Base-by-base conservation (phyloP, 805 yeast genomes). In the Saturnispora galanensis region DNA sequence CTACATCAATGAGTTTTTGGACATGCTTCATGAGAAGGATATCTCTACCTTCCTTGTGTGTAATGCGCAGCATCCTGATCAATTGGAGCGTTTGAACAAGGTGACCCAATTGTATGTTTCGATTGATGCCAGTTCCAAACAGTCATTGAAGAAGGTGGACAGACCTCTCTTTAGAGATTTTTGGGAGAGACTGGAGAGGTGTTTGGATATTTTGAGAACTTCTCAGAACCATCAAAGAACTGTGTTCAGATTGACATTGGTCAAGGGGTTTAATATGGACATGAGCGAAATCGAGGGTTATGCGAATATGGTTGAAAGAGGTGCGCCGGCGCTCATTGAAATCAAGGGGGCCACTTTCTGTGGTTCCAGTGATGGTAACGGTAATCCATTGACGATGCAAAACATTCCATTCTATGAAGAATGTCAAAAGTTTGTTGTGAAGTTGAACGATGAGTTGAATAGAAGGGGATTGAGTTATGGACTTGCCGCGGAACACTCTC, bases 291-390 rank as follows among this genome's bases (percentile, higher is more conserved):
- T 81, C 28, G 71, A 71, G 18, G 84, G 90, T 9, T 88, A 88
- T 59, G 96, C 95, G 0, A 95, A 86, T 57, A 70, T 89, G 70
- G 93, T 89, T 15, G 82, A 73, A 47, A 72, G 79, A 45, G 96
- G 88, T 2, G 65, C 68, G 48, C 97, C 97, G 2, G 81, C 95
- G 36, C 84, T 88, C 54, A 83, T 88, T 47, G 97, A 88, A 63
- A 82, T 88, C 48, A 88, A 88, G 64, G 97, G 97, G 45, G 96
- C 95, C 10, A 88, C 97, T 0, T 88, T 85, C 66, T 87, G 96
- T 68, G 97, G 97, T 0, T 82, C 94, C 0, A 83, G 95, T 10
- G 67, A 66, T 45, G 86, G 81, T 38, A 84, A 85, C 59, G 89
- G 93, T 31, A 86, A 88, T 57, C 89, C 95, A 39, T 69, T 88